phyloP scores from a whole-genome alignment of 2,329 filamentous ascomycete species.

The Fusarium liriodendri region DNA sequence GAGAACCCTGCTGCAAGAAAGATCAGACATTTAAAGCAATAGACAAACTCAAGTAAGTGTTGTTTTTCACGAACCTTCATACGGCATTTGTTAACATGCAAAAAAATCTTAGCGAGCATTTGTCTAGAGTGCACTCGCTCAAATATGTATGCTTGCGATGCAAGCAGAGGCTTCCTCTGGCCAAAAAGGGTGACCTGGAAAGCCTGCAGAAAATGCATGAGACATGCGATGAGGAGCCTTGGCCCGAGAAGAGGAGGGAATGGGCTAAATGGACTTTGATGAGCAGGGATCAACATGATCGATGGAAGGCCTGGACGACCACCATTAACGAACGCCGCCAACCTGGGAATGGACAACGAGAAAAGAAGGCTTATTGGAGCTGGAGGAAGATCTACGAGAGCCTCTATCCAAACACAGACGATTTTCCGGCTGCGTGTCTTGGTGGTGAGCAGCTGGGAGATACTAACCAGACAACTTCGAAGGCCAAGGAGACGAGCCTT shows the following conservation, averaged over 20 bases:
- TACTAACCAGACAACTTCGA: too few species aligned
- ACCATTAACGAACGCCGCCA: neutral
- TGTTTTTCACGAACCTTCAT: too few species aligned
- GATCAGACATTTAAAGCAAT: neutral
- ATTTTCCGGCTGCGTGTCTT: neutral
- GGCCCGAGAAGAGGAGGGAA: neutral
- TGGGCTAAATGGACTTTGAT: neutral
- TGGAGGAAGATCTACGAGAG: neutral
- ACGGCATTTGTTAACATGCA: too few species aligned
- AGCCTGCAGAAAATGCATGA: neutral
- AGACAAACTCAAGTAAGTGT: neutral
- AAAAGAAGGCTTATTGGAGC: neutral
- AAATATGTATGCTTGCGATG: neutral
- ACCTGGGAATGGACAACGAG: neutral
- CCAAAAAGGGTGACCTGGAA: neutral
- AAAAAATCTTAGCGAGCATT: neutral
- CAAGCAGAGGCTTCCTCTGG: neutral
- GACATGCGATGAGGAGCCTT: neutral
- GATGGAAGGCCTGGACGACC: neutral
- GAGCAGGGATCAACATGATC: neutral
- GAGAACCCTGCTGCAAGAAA: neutral
- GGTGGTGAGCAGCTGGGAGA: too few species aligned
- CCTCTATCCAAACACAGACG: neutral
- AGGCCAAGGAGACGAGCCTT: too few species aligned
- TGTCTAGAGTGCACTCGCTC: neutral